These are phyloP conservation scores for Dendryphion nanum DNA, from an alignment of 2,329 filamentous ascomycete genomes.

Conservation along the genomic window DNA sequence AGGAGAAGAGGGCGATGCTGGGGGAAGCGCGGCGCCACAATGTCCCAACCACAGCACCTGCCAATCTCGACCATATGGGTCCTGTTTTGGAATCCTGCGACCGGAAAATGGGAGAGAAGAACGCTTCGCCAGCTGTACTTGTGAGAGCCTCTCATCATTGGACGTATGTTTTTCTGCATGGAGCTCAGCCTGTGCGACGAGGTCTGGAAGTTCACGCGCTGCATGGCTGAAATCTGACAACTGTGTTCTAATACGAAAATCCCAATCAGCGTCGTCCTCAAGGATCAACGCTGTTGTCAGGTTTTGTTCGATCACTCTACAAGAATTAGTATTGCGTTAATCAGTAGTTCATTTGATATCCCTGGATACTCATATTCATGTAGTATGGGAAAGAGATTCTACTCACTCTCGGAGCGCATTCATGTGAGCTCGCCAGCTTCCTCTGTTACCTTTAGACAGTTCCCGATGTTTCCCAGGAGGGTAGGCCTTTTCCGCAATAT, in stretches of 20 bases:
- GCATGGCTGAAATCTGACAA: constrained; percentile 13
- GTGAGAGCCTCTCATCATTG: constrained; percentile 4
- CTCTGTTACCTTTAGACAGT: constrained; percentile 15
- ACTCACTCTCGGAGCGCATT: constrained; percentile 21
- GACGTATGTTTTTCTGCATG: constrained; percentile 2
- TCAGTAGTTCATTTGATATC: neutral
- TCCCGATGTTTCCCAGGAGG: constrained; percentile 31
- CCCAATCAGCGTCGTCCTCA: constrained; percentile 29
- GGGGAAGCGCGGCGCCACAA: constrained; percentile 29
- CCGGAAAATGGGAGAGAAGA: constrained; percentile 10
- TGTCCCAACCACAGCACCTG: constrained; percentile 43
- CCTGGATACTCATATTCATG: neutral
- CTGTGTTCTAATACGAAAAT: constrained; percentile 17
- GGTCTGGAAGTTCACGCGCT: constrained; percentile 9
- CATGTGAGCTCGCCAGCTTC: constrained; percentile 28
- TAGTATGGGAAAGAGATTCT: neutral
- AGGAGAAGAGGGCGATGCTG: constrained; percentile 10
- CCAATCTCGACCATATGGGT: constrained; percentile 33
- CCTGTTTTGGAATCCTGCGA: constrained; percentile 10
- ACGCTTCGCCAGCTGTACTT: constrained; percentile 13
- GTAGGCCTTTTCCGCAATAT: constrained; percentile 32
- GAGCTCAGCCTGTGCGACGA: constrained; percentile 5
- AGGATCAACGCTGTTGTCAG: constrained; percentile 22
- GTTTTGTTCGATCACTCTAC: constrained; percentile 19
- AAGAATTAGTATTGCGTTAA: no score